Evolutionary conservation across 768 basidiomycete genomes (phyloP).

Genomic region (Phaeolepiota aurea): DNA sequence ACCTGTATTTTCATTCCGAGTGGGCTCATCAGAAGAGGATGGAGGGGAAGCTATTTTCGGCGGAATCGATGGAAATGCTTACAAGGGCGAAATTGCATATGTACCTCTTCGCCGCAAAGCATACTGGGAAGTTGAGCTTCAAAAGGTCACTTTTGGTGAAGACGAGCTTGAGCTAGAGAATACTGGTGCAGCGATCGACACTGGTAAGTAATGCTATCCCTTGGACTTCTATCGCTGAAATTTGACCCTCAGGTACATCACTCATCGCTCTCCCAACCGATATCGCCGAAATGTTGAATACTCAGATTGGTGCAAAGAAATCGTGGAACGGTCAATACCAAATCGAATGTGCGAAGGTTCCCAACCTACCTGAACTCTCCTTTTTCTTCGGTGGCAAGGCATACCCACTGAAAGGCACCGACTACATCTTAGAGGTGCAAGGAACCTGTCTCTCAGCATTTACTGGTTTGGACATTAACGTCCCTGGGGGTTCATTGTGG

Average conservation of each 20-base stretch:
- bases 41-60: conserved; percentile 91
- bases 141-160: conserved; percentile 77
- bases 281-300: conserved; percentile 95
- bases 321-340: conserved; percentile 96
- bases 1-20: conserved; percentile 90
- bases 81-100: conserved; percentile 74
- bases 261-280: conserved; percentile 91
- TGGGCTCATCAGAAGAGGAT: conserved; percentile 81
- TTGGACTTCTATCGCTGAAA: conserved; percentile 5
- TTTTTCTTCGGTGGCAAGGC: conserved; percentile 78
- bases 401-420: conserved; percentile 72
- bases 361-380: conserved; percentile 74
- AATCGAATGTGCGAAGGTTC: conserved; percentile 80
- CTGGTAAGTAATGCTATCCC: conserved; percentile 35
- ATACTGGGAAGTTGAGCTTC: conserved; percentile 97
- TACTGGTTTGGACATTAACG: conserved; percentile 83
- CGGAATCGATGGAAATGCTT: conserved; percentile 73
- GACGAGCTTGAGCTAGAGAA: conserved; percentile 86
- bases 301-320: conserved; percentile 88
- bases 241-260: conserved; percentile 59
- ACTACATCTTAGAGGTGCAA: conserved; percentile 87
- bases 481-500: conserved; percentile 72
- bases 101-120: conserved; percentile 91
- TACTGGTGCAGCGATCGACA: conserved; percentile 91
- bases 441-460: conserved; percentile 94